Conservation (phyloP, 495 filamentous ascomycete genomes). For the Cladorrhinum samala region DNA sequence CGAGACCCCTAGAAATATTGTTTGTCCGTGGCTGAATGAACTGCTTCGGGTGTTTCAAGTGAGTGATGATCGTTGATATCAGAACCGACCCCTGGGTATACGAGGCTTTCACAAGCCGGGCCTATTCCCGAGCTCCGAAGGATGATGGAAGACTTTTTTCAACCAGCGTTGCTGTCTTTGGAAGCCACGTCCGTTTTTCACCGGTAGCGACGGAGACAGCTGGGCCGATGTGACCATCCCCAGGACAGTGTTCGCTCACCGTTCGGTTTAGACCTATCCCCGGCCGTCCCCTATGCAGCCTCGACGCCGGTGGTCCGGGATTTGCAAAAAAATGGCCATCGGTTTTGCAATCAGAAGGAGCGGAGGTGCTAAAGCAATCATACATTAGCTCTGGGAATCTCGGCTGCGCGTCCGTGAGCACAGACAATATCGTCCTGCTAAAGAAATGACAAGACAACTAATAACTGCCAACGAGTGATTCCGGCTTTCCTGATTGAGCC, state of each 20-base stretch:
- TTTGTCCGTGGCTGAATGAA: background rate
- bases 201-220: background rate
- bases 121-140: too few relatives aligned
- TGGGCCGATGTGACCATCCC: too few relatives aligned
- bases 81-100: too few relatives aligned
- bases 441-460: too few relatives aligned
- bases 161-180: background rate
- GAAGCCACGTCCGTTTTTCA: background rate
- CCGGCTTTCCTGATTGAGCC: background rate
- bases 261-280: too few relatives aligned
- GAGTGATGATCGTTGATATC: background rate
- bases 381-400: background rate
- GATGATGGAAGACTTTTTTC: too few relatives aligned
- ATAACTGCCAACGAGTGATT: background rate
- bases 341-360: background rate
- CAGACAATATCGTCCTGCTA: background rate
- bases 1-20: background rate
- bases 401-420: background rate
- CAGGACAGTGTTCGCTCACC: too few relatives aligned
- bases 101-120: too few relatives aligned
- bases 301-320: background rate
- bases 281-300: background rate
- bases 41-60: background rate
- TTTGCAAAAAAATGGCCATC: background rate
- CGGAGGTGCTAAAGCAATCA: too few relatives aligned